phyloP scores from a whole-genome alignment of 352 stramenopile genomes.

The Aphanomyces cochlioides region DNA sequence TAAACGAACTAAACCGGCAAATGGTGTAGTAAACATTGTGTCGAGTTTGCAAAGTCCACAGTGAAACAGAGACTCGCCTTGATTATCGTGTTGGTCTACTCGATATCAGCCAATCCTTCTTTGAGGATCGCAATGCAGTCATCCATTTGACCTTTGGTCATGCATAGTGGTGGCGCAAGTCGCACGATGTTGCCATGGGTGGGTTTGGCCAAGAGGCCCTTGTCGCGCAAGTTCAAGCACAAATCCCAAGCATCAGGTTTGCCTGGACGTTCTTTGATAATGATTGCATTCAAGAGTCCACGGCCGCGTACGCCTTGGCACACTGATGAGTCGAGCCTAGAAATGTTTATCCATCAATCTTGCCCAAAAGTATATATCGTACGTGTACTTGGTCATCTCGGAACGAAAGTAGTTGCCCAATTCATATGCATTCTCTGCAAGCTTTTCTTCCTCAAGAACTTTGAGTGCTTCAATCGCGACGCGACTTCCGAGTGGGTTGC shows the following conservation, averaged over 20 bases:
- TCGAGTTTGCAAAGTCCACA: no score
- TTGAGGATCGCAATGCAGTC: constrained; percentile 87
- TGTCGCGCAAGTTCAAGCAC: constrained; percentile 93
- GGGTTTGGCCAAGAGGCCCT: constrained; percentile 97
- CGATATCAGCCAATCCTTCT: constrained; percentile 57
- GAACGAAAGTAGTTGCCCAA: constrained; percentile 92
- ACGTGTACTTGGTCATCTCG: constrained; percentile 76
- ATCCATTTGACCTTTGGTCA: constrained; percentile 91
- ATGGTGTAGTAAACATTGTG: no score
- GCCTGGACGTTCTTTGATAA: constrained; percentile 91
- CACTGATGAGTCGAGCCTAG: constrained; percentile 56
- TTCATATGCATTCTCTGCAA: constrained; percentile 91
- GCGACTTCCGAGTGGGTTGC: constrained; percentile 95
- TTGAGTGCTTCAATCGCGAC: constrained; percentile 94
- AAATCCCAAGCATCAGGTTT: constrained; percentile 91
- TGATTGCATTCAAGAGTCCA: constrained; percentile 97
- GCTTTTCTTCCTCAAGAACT: constrained; percentile 95
- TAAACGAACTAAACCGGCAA: no score
- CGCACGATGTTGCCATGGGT: constrained; percentile 99
- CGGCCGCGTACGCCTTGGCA: constrained; percentile 89
- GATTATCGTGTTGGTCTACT: constrained; percentile 39
- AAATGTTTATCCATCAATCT: background rate
- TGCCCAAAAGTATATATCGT: background rate
- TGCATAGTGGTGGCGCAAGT: constrained; percentile 94
- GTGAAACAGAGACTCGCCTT: no score